These are phyloP conservation scores for Dendryphion nanum DNA, from an alignment of 2,329 filamentous ascomycete genomes.

Conservation along the genomic window DNA sequence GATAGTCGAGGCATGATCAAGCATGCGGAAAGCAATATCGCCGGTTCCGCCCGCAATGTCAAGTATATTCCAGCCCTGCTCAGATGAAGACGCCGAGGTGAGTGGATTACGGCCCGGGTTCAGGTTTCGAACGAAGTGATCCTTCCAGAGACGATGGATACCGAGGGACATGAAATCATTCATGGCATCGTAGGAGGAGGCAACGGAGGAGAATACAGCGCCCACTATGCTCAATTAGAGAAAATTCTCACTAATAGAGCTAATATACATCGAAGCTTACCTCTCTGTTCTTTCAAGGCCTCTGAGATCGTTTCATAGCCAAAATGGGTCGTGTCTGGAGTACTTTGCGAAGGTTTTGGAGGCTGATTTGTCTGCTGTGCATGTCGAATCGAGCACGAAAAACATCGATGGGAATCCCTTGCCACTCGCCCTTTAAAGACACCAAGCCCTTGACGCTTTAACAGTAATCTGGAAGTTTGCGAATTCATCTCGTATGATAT, in stretches of 20 bases:
- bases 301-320: constrained; percentile 85
- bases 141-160: constrained; percentile 95
- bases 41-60: constrained; percentile 97
- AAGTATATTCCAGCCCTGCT: constrained; percentile 69
- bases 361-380: constrained; percentile 40
- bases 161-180: constrained; percentile 99
- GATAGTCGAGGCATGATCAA: constrained; percentile 79
- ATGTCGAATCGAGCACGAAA: constrained; percentile 49
- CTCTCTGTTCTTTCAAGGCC: constrained; percentile 69
- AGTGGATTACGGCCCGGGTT: constrained; percentile 69
- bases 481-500: constrained; percentile 21
- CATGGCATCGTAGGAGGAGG: constrained; percentile 94
- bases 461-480: constrained; percentile 23
- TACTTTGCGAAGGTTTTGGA: constrained; percentile 42
- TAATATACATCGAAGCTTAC: constrained; percentile 37
- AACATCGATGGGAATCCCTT: constrained; percentile 46
- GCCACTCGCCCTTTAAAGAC: constrained; percentile 10
- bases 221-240: constrained; percentile 58
- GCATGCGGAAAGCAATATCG: constrained; percentile 95
- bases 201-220: constrained; percentile 91
- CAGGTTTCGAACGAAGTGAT: constrained; percentile 88
- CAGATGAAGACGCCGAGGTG: constrained; percentile 33
- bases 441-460: constrained; percentile 33
- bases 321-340: constrained; percentile 73
- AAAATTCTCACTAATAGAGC: too few species aligned